Percentiles rank a stretch among this genome's conserved stretches.
Evolutionary conservation across 176 grass and related monocot genomes (phyloP).

Genomic region (Miscanthus lutarioriparius): DNA sequence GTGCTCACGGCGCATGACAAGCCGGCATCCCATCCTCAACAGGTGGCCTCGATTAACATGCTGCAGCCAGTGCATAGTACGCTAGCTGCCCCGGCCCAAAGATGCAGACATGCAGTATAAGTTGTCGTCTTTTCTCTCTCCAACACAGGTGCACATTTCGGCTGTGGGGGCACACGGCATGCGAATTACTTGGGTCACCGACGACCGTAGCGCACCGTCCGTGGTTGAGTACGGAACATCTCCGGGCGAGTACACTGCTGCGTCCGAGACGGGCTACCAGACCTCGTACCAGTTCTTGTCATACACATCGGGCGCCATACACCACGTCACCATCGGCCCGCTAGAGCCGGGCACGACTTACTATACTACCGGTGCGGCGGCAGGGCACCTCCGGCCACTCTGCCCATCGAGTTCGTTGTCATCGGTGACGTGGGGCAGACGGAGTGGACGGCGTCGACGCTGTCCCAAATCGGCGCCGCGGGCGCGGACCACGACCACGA

Average conservation of each 20-base stretch:
- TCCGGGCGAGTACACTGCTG: constrained; percentile 15
- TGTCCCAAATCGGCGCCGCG: constrained; percentile 37
- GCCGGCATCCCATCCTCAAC: no score
- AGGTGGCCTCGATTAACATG: no score
- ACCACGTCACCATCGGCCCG: constrained; percentile 60
- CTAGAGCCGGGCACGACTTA: constrained; percentile 44
- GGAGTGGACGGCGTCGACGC: constrained; percentile 50
- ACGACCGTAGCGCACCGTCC: constrained; percentile 46
- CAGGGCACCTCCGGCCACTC: constrained; percentile 47
- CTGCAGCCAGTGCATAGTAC: no score
- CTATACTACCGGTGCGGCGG: constrained; percentile 56
- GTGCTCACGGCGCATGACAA: no score
- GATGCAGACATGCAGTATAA: neutral
- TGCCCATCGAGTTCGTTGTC: constrained; percentile 58
- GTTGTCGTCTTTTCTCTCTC: neutral
- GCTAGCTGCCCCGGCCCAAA: no score
- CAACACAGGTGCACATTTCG: constrained; percentile 66
- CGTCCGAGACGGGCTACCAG: constrained; percentile 33
- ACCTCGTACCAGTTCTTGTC: constrained; percentile 50
- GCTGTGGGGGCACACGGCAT: constrained; percentile 42
- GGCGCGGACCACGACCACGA: constrained; percentile 34
- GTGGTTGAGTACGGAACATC: constrained; percentile 60
- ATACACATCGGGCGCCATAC: constrained; percentile 56
- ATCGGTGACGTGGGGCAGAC: constrained; percentile 65
- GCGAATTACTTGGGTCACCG: constrained; percentile 58